Conservation (phyloP, 2,329 filamentous ascomycete species). For the Fusarium dimerum region DNA sequence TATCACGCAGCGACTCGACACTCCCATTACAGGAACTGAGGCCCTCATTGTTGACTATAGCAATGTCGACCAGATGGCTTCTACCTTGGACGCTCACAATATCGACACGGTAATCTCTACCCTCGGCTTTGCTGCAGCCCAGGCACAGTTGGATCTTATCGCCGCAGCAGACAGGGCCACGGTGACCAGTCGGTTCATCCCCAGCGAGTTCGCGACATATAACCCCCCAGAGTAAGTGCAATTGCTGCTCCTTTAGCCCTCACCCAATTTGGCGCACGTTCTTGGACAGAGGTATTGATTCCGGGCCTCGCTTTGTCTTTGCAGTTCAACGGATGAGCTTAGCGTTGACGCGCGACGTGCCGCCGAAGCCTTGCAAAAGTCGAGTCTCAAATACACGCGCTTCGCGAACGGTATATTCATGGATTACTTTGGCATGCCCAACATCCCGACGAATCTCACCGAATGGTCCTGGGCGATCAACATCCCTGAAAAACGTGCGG, state of each 20-base stretch:
- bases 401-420: background rate
- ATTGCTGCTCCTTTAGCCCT: background rate
- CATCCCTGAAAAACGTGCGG: background rate
- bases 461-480: background rate
- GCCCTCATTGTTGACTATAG: too few species aligned
- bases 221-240: background rate
- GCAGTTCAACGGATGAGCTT: background rate
- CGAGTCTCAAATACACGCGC: background rate
- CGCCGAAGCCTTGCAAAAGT: background rate
- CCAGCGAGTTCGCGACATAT: background rate
- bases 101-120: background rate
- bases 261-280: too few species aligned
- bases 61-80: too few species aligned
- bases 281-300: too few species aligned
- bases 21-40: too few species aligned
- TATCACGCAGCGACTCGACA: too few species aligned
- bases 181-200: background rate
- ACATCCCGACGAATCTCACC: background rate
- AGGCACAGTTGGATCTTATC: background rate
- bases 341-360: background rate
- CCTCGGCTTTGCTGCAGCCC: background rate
- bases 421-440: background rate
- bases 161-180: background rate
- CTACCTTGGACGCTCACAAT: too few species aligned
- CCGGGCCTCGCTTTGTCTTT: background rate